phyloP scores from a whole-genome alignment of 1,139 yeast species.

The Starmera stellimalicola region DNA sequence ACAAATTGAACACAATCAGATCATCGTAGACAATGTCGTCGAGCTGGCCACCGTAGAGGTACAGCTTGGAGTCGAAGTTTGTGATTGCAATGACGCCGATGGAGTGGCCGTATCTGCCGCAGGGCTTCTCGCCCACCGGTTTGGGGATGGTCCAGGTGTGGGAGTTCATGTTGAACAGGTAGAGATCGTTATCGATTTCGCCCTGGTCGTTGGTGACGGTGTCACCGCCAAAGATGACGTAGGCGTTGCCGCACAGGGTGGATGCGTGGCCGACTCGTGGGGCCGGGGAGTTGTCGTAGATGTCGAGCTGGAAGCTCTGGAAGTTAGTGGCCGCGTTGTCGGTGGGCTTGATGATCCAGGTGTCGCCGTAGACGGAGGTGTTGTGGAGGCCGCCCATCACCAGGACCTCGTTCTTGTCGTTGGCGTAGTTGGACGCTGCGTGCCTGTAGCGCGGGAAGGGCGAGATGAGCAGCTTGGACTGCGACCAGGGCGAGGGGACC shows the following conservation, averaged over 20 bases:
- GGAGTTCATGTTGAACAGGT: conserved; percentile 83
- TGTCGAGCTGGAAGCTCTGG: conserved; percentile 43
- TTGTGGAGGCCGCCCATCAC: conserved; percentile 95
- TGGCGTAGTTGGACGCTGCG: conserved; percentile 66
- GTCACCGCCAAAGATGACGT: conserved; percentile 93
- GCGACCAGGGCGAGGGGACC: conserved; percentile 59
- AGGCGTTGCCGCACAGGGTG: conserved; percentile 89
- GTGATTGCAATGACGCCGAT: conserved; percentile 51
- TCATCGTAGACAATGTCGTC: conserved; percentile 85
- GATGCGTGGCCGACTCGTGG: conserved; percentile 97
- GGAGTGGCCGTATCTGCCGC: conserved; percentile 92
- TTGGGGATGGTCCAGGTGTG: conserved; percentile 85
- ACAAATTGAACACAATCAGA: conserved; percentile 76
- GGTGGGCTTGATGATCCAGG: conserved; percentile 64
- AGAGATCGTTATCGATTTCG: conserved; percentile 78
- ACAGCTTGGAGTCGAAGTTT: conserved; percentile 62
- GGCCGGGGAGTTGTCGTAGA: conserved; percentile 69
- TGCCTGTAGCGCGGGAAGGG: conserved; percentile 96
- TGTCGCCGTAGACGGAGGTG: conserved; percentile 87
- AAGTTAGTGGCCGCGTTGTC: conserved; percentile 3
- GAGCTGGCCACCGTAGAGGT: conserved; percentile 91
- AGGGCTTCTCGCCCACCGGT: conserved; percentile 75
- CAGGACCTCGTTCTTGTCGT: conserved; percentile 76
- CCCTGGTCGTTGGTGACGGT: conserved; percentile 73
- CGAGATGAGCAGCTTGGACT: conserved; percentile 58